Conservation (phyloP, 805 yeast species). For the Zygotorulaspora florentina region DNA sequence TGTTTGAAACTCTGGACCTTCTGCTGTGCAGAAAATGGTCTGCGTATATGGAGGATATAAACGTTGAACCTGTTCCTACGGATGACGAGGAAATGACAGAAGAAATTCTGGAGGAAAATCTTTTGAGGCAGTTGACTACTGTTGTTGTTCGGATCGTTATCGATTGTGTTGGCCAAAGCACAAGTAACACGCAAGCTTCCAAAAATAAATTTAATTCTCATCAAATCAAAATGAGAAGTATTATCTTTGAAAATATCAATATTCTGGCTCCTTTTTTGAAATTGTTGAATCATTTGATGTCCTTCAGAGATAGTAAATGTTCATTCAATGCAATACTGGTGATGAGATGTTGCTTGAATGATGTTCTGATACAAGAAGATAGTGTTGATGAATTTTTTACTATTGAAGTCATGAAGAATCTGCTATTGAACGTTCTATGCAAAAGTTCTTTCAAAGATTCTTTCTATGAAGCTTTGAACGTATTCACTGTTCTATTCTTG, state of each 20-base stretch:
- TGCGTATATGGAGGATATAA: constrained; percentile 39
- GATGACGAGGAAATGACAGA: constrained; percentile 86
- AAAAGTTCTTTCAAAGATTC: constrained; percentile 81
- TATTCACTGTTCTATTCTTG: constrained; percentile 74
- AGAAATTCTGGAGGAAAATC: constrained; percentile 97
- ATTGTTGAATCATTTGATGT: constrained; percentile 69
- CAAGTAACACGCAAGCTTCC: constrained; percentile 39
- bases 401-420: constrained; percentile 57
- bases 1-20: constrained; percentile 66
- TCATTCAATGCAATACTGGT: constrained; percentile 85
- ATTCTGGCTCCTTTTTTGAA: constrained; percentile 75
- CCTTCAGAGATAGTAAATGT: constrained; percentile 86
- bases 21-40: constrained; percentile 76
- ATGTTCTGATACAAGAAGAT: constrained; percentile 61
- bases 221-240: constrained; percentile 59
- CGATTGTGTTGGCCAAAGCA: constrained; percentile 80
- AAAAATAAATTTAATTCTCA: constrained; percentile 44
- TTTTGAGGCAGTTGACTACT: constrained; percentile 87
- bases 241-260: constrained; percentile 59
- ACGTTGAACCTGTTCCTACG: constrained; percentile 48
- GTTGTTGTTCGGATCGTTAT: constrained; percentile 82
- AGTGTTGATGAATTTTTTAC: constrained; percentile 64
- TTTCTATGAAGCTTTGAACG: constrained; percentile 87
- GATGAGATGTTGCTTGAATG: constrained; percentile 66
- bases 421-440: constrained; percentile 60